Evolutionary conservation across 2,329 filamentous ascomycete species (phyloP).

Genomic region (Capronia epimyces): DNA sequence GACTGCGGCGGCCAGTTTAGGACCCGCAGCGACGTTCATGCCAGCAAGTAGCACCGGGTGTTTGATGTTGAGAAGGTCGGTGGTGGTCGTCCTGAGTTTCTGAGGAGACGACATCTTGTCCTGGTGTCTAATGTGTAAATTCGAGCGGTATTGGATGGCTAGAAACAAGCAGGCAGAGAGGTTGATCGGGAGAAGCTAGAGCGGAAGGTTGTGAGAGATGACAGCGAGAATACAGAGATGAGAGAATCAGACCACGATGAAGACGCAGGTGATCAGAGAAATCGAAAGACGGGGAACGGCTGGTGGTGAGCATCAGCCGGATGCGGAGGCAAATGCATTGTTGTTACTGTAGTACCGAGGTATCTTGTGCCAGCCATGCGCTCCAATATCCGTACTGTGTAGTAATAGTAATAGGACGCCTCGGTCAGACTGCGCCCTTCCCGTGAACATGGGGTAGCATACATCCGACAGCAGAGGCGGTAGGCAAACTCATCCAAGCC

Average conservation of each 20-base stretch:
- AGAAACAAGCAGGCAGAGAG: background rate
- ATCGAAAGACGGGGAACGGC: background rate
- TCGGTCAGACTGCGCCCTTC: no score
- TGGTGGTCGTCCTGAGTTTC: conserved; percentile 83
- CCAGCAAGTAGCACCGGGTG: conserved; percentile 93
- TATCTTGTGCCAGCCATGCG: background rate
- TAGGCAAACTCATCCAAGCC: no score
- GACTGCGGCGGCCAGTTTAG: conserved; percentile 91
- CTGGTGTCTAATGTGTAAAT: background rate
- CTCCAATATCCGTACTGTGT: no score
- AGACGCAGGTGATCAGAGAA: background rate
- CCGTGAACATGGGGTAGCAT: no score
- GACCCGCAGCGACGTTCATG: conserved; percentile 98
- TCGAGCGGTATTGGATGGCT: background rate
- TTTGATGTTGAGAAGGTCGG: conserved; percentile 96
- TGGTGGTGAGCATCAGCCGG: background rate
- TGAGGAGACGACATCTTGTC: conserved; percentile 49
- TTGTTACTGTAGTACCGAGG: conserved; percentile 14
- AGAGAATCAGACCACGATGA: background rate
- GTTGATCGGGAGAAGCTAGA: background rate
- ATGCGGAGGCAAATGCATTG: background rate
- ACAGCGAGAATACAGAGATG: background rate
- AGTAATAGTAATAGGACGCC: no score
- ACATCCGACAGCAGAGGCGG: no score
- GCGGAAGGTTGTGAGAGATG: background rate